Percentiles rank a stretch among this genome's conserved stretches.
phyloP scores from a whole-genome alignment of 1,139 yeast genomes.

The Blastobotrys persicus region DNA sequence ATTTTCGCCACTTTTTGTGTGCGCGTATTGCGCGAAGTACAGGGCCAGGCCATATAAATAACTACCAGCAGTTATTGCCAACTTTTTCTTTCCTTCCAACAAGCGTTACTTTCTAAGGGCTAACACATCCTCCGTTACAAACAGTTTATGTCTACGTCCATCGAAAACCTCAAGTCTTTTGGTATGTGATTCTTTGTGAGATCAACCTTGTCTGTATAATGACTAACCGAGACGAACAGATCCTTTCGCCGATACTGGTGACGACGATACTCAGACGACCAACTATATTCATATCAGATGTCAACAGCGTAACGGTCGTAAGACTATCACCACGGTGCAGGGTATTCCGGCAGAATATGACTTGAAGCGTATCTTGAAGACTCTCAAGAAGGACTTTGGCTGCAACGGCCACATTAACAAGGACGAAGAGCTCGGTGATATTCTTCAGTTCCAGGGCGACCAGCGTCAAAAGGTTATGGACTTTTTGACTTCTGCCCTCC shows the following conservation, averaged over 20 bases:
- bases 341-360: constrained; percentile 96
- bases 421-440: constrained; percentile 95
- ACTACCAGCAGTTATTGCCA: background rate
- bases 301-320: constrained; percentile 99
- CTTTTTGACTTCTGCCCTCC: constrained; percentile 82
- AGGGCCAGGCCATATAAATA: background rate
- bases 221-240: constrained; percentile 42
- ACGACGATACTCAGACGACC: constrained; percentile 95
- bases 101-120: constrained; percentile 5
- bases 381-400: constrained; percentile 95
- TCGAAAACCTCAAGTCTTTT: constrained; percentile 96
- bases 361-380: constrained; percentile 88
- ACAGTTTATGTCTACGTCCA: constrained; percentile 56
- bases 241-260: constrained; percentile 99
- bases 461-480: constrained; percentile 96
- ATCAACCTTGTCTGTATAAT: background rate
- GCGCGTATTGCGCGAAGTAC: background rate
- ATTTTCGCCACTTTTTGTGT: background rate
- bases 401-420: constrained; percentile 98
- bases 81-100: background rate
- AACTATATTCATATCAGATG: constrained; percentile 97
- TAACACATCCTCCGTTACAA: constrained; percentile 8
- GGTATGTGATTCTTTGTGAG: constrained; percentile 46
- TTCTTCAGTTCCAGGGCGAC: constrained; percentile 97
- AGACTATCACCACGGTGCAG: constrained; percentile 96